Evolutionary conservation across 225 moss, liverwort and hornwort genomes (phyloP).

Genomic region (Physcomitrium patens): DNA sequence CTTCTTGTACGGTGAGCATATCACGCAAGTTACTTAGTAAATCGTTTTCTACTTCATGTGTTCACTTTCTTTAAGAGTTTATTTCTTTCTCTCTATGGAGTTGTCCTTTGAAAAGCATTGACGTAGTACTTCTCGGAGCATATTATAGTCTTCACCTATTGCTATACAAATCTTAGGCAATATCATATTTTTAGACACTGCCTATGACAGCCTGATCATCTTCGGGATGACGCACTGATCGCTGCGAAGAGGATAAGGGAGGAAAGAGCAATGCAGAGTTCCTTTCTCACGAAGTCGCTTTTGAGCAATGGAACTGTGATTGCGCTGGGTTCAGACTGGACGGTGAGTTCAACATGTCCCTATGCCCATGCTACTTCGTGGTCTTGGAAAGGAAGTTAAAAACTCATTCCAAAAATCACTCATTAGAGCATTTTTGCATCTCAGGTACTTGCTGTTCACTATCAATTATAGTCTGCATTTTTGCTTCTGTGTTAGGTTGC

Average conservation of each 20-base stretch:
- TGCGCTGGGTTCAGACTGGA: slow-evolving; percentile 93
- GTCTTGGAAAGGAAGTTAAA: slow-evolving; percentile 3
- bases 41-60: neutral
- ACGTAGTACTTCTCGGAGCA: neutral
- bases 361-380: slow-evolving; percentile 16
- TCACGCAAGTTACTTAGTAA: slow-evolving; percentile 7
- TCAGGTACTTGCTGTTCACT: neutral
- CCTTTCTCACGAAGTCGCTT: slow-evolving; percentile 73
- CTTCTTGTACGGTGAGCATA: slow-evolving; percentile 5
- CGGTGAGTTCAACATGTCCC: slow-evolving; percentile 44
- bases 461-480: slow-evolving; percentile 19
- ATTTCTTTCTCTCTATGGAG: neutral
- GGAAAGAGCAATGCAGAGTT: slow-evolving; percentile 69
- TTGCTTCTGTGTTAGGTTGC: slow-evolving; percentile 51
- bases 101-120: slow-evolving; percentile 2
- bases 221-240: slow-evolving; percentile 72
- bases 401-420: neutral
- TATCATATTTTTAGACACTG: slow-evolving; percentile 4
- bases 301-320: slow-evolving; percentile 70
- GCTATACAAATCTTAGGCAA: slow-evolving; percentile 15
- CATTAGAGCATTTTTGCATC: neutral
- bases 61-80: slow-evolving; percentile 2
- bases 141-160: neutral
- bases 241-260: slow-evolving; percentile 71
- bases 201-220: slow-evolving; percentile 72